These are phyloP conservation scores for Fusarium sp. DNA, from an alignment of 2,329 filamentous ascomycete genomes.

Conservation along the genomic window DNA sequence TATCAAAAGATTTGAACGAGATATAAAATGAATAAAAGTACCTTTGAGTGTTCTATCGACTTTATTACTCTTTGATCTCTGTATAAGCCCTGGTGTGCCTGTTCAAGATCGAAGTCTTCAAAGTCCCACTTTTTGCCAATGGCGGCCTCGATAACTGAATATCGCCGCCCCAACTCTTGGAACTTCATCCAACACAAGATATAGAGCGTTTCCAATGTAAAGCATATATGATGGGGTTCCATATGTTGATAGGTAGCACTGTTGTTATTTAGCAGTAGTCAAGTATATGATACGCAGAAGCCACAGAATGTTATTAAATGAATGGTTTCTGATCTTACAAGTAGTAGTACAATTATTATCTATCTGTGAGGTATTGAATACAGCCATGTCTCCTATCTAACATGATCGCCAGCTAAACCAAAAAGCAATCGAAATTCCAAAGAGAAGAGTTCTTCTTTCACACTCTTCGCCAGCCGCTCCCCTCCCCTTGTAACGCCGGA, in stretches of 20 bases:
- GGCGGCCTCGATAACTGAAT: conserved; percentile 51
- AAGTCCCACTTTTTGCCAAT: conserved; percentile 40
- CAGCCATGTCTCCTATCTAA: conserved; percentile 34
- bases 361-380: conserved; percentile 39
- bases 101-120: conserved; percentile 39
- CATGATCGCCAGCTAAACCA: conserved; percentile 20
- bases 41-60: background rate
- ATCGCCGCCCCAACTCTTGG: background rate
- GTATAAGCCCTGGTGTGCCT: background rate
- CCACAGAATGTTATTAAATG: background rate
- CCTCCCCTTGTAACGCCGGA: conserved; percentile 38
- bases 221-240: no score
- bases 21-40: background rate
- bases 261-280: no score
- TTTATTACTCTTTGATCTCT: background rate
- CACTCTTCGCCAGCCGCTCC: conserved; percentile 5
- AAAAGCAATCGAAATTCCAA: conserved; percentile 12
- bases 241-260: background rate
- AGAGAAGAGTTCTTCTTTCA: conserved; percentile 35
- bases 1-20: fast-evolving
- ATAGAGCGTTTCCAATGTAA: no score
- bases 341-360: conserved; percentile 44
- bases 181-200: background rate
- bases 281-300: background rate
- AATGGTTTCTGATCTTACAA: conserved; percentile 6